These are phyloP conservation scores for Dendrobium huoshanense DNA, from an alignment of 106 monocot genomes.

Conservation along the genomic window DNA sequence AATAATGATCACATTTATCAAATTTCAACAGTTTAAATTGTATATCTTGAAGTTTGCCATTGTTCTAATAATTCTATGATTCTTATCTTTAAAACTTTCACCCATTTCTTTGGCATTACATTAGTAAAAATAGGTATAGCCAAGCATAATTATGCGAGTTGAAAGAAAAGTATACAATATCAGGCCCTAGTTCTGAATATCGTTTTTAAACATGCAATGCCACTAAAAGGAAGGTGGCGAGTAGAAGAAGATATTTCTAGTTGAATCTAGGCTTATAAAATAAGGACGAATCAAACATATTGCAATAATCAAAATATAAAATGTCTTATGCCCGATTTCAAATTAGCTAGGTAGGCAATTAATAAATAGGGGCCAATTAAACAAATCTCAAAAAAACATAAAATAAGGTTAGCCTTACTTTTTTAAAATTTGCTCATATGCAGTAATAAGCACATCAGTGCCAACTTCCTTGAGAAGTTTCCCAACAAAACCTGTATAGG, in stretches of 20 bases:
- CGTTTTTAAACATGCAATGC: neutral
- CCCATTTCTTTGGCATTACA: too few species aligned
- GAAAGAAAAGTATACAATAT: neutral
- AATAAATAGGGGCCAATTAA: neutral
- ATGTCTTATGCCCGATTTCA: neutral
- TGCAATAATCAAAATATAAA: neutral
- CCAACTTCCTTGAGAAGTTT: slow-evolving; percentile 69
- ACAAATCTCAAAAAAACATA: neutral
- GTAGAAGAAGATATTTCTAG: too few species aligned
- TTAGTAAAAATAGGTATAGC: too few species aligned
- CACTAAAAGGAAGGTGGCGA: too few species aligned
- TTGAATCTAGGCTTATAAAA: too few species aligned
- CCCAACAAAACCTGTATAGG: slow-evolving; percentile 57
- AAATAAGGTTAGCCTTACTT: slow-evolving; percentile 46
- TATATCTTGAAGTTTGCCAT: neutral
- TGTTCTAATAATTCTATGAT: neutral
- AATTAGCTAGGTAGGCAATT: neutral
- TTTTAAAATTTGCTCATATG: slow-evolving; percentile 72
- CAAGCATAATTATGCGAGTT: too few species aligned
- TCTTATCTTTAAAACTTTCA: too few species aligned
- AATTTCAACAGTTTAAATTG: neutral
- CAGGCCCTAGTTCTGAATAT: neutral
- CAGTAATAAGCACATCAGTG: slow-evolving; percentile 69
- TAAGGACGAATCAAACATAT: neutral
- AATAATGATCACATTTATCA: neutral